Conservation (phyloP, 2,329 filamentous ascomycete genomes). For the Diaporthe helianthi region DNA sequence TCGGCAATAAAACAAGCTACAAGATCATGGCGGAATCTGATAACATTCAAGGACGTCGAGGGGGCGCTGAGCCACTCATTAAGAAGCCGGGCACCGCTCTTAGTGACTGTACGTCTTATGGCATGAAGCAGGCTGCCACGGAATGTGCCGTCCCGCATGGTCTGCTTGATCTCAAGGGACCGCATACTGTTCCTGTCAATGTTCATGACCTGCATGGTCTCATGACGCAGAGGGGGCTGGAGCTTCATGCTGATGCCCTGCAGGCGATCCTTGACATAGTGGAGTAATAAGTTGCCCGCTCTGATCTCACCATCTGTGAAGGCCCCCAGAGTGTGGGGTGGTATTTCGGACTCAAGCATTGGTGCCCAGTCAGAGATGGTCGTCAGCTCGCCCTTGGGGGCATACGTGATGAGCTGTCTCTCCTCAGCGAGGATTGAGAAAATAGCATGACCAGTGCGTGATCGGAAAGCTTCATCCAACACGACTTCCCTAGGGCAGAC, state of each 20-base stretch:
- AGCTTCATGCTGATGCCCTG: slow-evolving; percentile 81
- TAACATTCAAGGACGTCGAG: slow-evolving; percentile 82
- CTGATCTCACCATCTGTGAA: slow-evolving; percentile 75
- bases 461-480: slow-evolving; percentile 69
- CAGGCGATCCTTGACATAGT: slow-evolving; percentile 82
- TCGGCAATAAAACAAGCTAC: slow-evolving; percentile 77
- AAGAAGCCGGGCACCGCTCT: slow-evolving; percentile 84
- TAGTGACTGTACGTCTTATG: slow-evolving; percentile 88
- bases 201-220: slow-evolving; percentile 78
- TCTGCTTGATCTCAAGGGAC: slow-evolving; percentile 87
- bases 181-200: slow-evolving; percentile 93
- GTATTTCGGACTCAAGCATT: slow-evolving; percentile 78
- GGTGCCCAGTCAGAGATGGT: slow-evolving; percentile 71
- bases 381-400: slow-evolving; percentile 54
- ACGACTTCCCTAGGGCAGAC: slow-evolving; percentile 87
- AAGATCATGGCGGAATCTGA: slow-evolving; percentile 81
- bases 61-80: slow-evolving; percentile 87
- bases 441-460: slow-evolving; percentile 65
- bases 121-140: slow-evolving; percentile 89
- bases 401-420: slow-evolving; percentile 77
- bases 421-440: slow-evolving; percentile 76
- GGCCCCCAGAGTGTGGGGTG: slow-evolving; percentile 54
- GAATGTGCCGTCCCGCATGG: slow-evolving; percentile 78
- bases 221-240: slow-evolving; percentile 79
- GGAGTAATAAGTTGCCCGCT: slow-evolving; percentile 81